Evolutionary conservation across 2,329 filamentous ascomycete species (phyloP).

Genomic region (Mycosphaerella arachidis): DNA sequence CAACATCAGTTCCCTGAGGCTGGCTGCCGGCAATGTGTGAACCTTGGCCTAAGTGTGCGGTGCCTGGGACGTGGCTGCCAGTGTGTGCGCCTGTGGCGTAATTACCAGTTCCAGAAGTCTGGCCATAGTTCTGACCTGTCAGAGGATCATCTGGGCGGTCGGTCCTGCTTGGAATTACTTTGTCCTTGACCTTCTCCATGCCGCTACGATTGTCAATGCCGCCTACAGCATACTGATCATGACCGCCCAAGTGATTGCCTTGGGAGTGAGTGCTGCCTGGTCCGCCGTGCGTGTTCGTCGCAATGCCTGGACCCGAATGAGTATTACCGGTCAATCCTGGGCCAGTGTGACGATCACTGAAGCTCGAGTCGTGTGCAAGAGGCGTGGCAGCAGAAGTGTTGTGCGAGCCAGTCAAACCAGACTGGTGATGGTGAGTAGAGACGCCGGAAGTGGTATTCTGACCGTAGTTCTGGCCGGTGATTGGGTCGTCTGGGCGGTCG

Average conservation of each 20-base stretch:
- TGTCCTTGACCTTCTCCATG: conserved; percentile 17
- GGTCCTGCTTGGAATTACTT: conserved; percentile 6
- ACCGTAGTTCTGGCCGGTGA: conserved; percentile 7
- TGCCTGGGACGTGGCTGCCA: conserved; percentile 5
- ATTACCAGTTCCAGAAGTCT: neutral
- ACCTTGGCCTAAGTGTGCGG: neutral
- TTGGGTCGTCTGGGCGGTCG: neutral
- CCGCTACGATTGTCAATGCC: conserved; percentile 11
- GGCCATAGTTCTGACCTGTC: conserved; percentile 11
- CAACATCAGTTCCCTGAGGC: conserved; percentile 3
- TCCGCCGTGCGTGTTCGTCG: conserved; percentile 1
- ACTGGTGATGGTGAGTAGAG: conserved; percentile 5
- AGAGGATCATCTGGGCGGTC: conserved; percentile 13
- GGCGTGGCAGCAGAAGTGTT: conserved; percentile 9
- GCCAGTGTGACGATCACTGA: conserved; percentile 11
- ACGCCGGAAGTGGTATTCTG: conserved; percentile 3
- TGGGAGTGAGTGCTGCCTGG: neutral
- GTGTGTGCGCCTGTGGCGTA: neutral
- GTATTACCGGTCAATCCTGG: conserved; percentile 8
- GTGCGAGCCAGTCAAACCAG: conserved; percentile 8
- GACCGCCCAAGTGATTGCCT: conserved; percentile 2
- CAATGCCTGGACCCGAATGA: conserved; percentile 11
- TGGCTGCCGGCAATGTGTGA: neutral
- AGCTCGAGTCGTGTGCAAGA: conserved; percentile 11
- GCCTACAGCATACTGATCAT: conserved; percentile 1